phyloP scores from a whole-genome alignment of 2,329 filamentous ascomycete species.

The Alternaria postmessia region DNA sequence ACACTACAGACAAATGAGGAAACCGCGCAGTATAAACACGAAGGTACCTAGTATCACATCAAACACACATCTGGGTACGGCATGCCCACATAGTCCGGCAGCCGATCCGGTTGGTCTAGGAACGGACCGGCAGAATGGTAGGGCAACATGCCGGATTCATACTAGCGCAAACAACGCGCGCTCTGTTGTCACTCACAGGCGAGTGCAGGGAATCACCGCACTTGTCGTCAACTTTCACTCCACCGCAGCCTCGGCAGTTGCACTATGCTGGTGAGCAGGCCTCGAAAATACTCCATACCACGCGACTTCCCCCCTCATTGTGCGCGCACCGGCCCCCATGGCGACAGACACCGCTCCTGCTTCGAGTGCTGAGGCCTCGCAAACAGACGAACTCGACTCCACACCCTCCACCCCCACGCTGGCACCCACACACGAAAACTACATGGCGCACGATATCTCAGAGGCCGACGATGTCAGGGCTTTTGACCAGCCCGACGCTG shows the following conservation, averaged over 20 bases:
- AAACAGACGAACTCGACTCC: constrained; percentile 31
- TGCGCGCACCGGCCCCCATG: constrained; percentile 34
- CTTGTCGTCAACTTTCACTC: constrained; percentile 18
- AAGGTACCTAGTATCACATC: neutral
- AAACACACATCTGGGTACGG: neutral
- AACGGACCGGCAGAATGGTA: constrained; percentile 8
- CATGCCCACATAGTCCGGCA: neutral
- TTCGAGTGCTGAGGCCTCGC: constrained; percentile 34
- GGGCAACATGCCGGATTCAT: constrained; percentile 9
- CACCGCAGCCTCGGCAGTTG: constrained; percentile 16
- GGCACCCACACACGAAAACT: constrained; percentile 18
- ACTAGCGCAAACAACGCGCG: constrained; percentile 21
- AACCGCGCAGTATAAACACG: neutral
- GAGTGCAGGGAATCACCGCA: constrained; percentile 15
- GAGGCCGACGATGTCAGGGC: constrained; percentile 44
- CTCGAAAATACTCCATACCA: constrained; percentile 13
- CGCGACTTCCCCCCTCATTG: constrained; percentile 29
- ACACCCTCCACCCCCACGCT: constrained; percentile 26
- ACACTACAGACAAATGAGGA: neutral
- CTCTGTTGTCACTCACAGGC: constrained; percentile 28
- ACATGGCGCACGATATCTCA: constrained; percentile 39
- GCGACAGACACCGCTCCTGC: constrained; percentile 30
- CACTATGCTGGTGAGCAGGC: constrained; percentile 37
- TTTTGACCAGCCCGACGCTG: constrained; percentile 48
- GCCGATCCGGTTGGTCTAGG: constrained; percentile 7